Percentiles rank a stretch among this genome's conserved stretches.
Evolutionary conservation across 345 rosid species (phyloP).

Genomic region (Lumnitzera racemosa): DNA sequence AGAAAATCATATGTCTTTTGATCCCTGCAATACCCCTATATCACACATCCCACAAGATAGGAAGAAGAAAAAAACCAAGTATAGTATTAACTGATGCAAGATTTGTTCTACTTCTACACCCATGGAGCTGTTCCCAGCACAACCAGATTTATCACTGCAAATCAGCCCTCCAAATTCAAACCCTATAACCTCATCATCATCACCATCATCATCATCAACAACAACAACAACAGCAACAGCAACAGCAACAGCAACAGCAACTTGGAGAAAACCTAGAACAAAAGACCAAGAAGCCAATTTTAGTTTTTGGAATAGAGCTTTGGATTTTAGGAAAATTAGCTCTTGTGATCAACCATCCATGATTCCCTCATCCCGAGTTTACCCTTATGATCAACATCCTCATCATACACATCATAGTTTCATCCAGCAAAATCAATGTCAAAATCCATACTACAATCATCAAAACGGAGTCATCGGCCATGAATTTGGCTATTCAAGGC

Average conservation of each 20-base stretch:
- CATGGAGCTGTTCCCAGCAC: slow-evolving; percentile 80
- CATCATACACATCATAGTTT: slow-evolving; percentile 5
- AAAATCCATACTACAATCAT: slow-evolving; percentile 6
- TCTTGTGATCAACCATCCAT: background rate
- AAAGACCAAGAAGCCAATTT: slow-evolving; percentile 36
- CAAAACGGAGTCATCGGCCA: slow-evolving; percentile 14
- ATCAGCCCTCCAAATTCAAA: slow-evolving; percentile 67
- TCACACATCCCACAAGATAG: background rate
- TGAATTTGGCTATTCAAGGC: slow-evolving; percentile 62
- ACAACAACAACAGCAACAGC: too few species aligned
- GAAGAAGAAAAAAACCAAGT: background rate
- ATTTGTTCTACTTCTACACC: background rate
- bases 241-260: too few species aligned
- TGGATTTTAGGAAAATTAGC: slow-evolving; percentile 1
- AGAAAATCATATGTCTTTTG: too few species aligned
- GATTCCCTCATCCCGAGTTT: too few species aligned
- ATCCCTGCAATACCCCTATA: too few species aligned
- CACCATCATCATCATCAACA: too few species aligned
- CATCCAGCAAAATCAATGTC: slow-evolving; percentile 20
- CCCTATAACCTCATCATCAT: slow-evolving; percentile 36
- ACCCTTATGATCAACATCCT: slow-evolving; percentile 5
- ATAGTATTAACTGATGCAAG: background rate
- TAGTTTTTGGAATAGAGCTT: slow-evolving; percentile 38
- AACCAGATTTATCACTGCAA: slow-evolving; percentile 64
- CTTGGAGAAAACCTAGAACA: slow-evolving; percentile 29